phyloP scores from a whole-genome alignment of 2,329 filamentous ascomycete genomes.

The Epichloe bromicola region DNA sequence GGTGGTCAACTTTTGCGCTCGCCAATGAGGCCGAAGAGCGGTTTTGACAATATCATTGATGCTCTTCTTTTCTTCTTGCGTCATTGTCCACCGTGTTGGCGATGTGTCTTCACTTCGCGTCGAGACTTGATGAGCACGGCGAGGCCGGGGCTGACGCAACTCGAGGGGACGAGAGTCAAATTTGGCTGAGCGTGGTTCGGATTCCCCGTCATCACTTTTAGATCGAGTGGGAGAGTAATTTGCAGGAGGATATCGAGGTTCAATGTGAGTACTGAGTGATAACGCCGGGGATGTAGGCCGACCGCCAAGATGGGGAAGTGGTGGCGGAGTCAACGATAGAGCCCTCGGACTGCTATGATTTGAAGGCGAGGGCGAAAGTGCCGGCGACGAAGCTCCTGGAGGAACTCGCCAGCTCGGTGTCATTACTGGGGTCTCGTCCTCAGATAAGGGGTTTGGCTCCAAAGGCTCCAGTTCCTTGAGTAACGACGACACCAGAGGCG shows the following conservation, averaged over 20 bases:
- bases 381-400: conserved; percentile 42
- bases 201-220: conserved; percentile 33
- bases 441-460: conserved; percentile 48
- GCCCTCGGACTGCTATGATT: conserved; percentile 55
- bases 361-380: conserved; percentile 50
- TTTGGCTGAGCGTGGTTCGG: conserved; percentile 21
- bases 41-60: conserved; percentile 80
- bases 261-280: conserved; percentile 56
- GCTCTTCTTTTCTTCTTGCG: conserved; percentile 73
- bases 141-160: conserved; percentile 39
- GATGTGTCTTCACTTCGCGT: conserved; percentile 49
- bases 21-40: conserved; percentile 72
- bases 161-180: conserved; percentile 26
- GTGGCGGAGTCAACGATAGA: conserved; percentile 56
- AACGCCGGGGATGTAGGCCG: conserved; percentile 53
- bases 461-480: conserved; percentile 82
- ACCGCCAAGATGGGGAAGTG: conserved; percentile 36
- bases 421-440: conserved; percentile 34
- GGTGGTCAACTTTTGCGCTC: conserved; percentile 64
- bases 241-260: conserved; percentile 61
- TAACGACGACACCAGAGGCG: conserved; percentile 76
- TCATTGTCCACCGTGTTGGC: conserved; percentile 52
- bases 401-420: conserved; percentile 17
- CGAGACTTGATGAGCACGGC: conserved; percentile 28
- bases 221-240: conserved; percentile 53